Conservation (phyloP, 768 basidiomycete species). For the Mycena chlorophos region DNA sequence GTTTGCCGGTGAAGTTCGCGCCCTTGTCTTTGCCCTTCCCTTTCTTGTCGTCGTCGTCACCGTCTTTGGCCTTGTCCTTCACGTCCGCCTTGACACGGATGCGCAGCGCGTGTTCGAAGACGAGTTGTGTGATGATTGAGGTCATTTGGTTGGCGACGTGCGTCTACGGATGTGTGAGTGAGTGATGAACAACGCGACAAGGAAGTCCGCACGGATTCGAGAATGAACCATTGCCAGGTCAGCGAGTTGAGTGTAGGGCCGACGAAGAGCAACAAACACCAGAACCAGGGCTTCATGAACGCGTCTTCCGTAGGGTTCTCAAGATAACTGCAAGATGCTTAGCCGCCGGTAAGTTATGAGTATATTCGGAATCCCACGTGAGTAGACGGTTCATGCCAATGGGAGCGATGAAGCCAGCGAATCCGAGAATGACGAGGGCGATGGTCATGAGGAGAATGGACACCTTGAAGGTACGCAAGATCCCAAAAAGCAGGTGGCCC, state of each 20-base stretch:
- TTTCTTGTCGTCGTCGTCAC: not conserved
- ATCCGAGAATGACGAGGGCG: slow-evolving; percentile 29
- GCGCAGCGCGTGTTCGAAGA: slow-evolving; percentile 53
- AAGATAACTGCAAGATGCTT: slow-evolving; percentile 47
- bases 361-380: slow-evolving; percentile 27
- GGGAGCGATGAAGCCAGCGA: slow-evolving; percentile 36
- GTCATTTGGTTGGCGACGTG: slow-evolving; percentile 49
- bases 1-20: slow-evolving; percentile 64
- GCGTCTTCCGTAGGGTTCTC: slow-evolving; percentile 53
- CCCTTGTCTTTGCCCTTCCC: slow-evolving; percentile 11
- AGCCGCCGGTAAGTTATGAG: not conserved
- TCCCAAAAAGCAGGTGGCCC: slow-evolving; percentile 37
- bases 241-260: slow-evolving; percentile 47
- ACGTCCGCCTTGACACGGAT: slow-evolving; percentile 58
- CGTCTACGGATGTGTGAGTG: slow-evolving; percentile 42
- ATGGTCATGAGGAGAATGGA: slow-evolving; percentile 24
- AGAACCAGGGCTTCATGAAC: slow-evolving; percentile 66
- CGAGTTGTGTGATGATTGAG: slow-evolving; percentile 41
- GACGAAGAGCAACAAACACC: slow-evolving; percentile 55
- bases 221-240: slow-evolving; percentile 56
- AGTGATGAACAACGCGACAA: not conserved
- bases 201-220: slow-evolving; percentile 39
- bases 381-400: slow-evolving; percentile 44
- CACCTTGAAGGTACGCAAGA: slow-evolving; percentile 39
- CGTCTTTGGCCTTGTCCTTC: not conserved